Base-by-base conservation (phyloP, 2,329 filamentous ascomycete species). In the Xylariaceae sp. region DNA sequence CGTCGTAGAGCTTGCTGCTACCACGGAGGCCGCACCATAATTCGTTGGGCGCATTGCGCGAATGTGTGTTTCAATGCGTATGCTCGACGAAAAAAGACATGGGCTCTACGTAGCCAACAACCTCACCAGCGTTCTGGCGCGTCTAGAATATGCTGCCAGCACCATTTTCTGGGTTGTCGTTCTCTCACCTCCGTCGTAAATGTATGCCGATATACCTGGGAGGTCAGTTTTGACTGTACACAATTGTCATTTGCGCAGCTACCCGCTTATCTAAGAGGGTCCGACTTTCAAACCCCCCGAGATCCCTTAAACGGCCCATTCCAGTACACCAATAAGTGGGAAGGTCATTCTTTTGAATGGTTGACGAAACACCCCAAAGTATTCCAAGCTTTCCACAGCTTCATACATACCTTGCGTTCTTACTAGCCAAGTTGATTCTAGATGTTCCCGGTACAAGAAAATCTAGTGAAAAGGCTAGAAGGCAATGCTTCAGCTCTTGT, bases 331-430 rank as follows among this genome's bases (percentile, higher is more conserved):
- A 50, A 37, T 26, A 41, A 55, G n/a, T 44, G 37, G 16, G 20
- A 27, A 4, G 37, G 24, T 13, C 46, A 44, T 1, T 44, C 51
- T 30, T 61, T 61, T 26, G 15, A n/a, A 6, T 62, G 57, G 57
- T 40, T 62, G 4, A 24, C 13, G 9, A 23, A 58, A 13, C 54
- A 49, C 21, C 59, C 59, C 3, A 55, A 58, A 2, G 27, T 50
- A 7, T 62, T 62, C 36, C 20, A 59, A 30, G 57, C 54, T 33
- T 62, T 62, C 37, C 57, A 62, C 40, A n/a, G 15, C 26, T 62
- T 57, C 45, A 23, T 58, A 4, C 47, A 60, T 36, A 18, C 52
- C 16, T 46, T 62, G 2, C 45, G 47, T 2, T 23, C 27, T 36
- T 43, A 57, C 23, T 44, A 39, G 13, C 53, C 49, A 4, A 53